These are phyloP conservation scores for Saccharomycopsis olivae DNA, from an alignment of 805 yeast genomes.

Conservation along the genomic window DNA sequence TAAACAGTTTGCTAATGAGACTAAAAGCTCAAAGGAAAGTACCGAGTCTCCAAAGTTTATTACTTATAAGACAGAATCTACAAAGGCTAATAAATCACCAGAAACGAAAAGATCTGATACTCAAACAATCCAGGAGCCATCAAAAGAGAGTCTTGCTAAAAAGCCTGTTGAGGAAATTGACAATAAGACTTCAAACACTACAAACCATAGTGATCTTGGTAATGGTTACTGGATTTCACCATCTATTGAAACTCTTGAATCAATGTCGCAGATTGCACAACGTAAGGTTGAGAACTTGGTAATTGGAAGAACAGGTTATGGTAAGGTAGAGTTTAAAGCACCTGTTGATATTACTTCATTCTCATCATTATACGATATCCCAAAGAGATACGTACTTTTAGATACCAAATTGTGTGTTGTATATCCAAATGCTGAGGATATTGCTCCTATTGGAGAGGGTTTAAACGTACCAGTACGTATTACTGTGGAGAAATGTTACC, in stretches of 20 bases:
- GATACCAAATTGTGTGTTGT: slow-evolving; percentile 49
- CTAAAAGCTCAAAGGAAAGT: neutral
- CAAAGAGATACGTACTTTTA: slow-evolving; percentile 57
- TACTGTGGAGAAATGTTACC: slow-evolving; percentile 72
- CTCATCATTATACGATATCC: slow-evolving; percentile 47
- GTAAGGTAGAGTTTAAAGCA: slow-evolving; percentile 61
- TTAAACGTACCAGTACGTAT: slow-evolving; percentile 67
- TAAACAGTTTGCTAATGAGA: slow-evolving; percentile 5
- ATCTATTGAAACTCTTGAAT: slow-evolving; percentile 47
- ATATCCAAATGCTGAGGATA: slow-evolving; percentile 56
- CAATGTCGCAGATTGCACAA: slow-evolving; percentile 51
- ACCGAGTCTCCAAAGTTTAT: no score
- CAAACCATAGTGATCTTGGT: slow-evolving; percentile 36
- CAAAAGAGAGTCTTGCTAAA: no score
- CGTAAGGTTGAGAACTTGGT: slow-evolving; percentile 52
- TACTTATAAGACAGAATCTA: neutral
- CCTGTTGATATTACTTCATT: slow-evolving; percentile 78
- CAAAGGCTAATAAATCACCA: neutral
- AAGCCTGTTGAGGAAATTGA: no score
- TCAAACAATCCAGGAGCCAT: neutral
- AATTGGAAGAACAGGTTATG: slow-evolving; percentile 73
- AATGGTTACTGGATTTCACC: slow-evolving; percentile 89
- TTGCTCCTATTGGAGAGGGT: slow-evolving; percentile 71
- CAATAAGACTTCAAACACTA: neutral
- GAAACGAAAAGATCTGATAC: neutral